Evolutionary conservation across 2,329 filamentous ascomycete species (phyloP), one percentile per base, ranked within the genome.

Genomic region (Aspergillus unguis): DNA sequence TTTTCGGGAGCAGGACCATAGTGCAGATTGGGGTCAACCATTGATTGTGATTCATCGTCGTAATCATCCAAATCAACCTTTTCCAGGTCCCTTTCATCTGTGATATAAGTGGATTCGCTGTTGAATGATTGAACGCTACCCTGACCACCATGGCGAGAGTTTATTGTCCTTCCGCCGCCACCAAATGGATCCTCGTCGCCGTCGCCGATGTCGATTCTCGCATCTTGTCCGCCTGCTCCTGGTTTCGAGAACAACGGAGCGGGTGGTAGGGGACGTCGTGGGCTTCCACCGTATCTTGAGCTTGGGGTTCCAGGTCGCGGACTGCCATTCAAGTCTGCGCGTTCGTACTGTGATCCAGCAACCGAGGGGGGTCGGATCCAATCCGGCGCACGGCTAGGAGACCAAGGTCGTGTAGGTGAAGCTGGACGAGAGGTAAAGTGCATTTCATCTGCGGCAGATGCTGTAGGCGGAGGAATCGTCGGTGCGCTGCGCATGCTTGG

Each of bases 221-320:
- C 69, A 41, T 74, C 71, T 11, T 59, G 60, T 8, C 44, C 57
- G 3, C 55, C 59, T 0, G 56, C 79, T 56, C 68, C 76, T 4
- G 79, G 77, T 6, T 73, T 78, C 2, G 87, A 82, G 66, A 96
- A 97, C 6, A 96, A 77, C 3, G 94, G 94, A 29, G 91, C 90
- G 0, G 91, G 90, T 2, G 94, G 94, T 31, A 97, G 78, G 3
- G 92, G 92, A 51, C 92, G 82, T 61, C 90, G 84, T 8, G 92
- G 90, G 66, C 90, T 95, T 3, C 91, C 88, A 23, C 91, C 88
- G 69, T 97, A 96, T 68, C 85, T 82, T 2, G 90, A 92, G 0
- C 91, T 91, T 1, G 92, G 91, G 0, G 92, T 96, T 4, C 92
- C 92, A 1, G 94, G 92, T 53, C 94, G 79, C 5, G 94, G 92